Conservation (phyloP, 352 stramenopile species). For the Phytopythium mirpurense region DNA sequence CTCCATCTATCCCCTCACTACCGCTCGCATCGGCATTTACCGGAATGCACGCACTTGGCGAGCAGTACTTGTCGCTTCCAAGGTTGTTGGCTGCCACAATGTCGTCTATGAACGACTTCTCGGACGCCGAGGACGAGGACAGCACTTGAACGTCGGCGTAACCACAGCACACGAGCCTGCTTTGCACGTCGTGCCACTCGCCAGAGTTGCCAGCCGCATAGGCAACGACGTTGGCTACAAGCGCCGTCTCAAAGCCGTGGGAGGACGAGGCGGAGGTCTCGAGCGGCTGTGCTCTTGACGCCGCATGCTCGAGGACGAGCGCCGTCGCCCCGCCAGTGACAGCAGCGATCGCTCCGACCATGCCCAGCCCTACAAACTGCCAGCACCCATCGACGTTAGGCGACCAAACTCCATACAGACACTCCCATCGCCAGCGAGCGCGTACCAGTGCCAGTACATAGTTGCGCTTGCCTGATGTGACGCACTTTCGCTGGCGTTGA, state of each 20-base stretch:
- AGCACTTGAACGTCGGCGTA: conserved; percentile 26
- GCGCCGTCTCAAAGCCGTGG: conserved; percentile 33
- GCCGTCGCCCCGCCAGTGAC: conserved; percentile 42
- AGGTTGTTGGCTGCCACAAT: conserved; percentile 34
- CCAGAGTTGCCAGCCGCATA: conserved; percentile 13
- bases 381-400: background rate
- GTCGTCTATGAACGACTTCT: conserved; percentile 28
- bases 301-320: conserved; percentile 22
- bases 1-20: conserved; percentile 4
- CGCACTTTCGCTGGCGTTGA: conserved; percentile 41
- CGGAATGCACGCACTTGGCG: background rate
- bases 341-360: conserved; percentile 32
- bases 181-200: conserved; percentile 39
- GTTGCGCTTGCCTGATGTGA: conserved; percentile 49
- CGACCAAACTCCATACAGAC: too few species aligned
- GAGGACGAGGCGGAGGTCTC: background rate
- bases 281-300: background rate
- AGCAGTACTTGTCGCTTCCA: conserved; percentile 31
- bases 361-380: conserved; percentile 47
- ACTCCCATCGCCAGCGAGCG: too few species aligned
- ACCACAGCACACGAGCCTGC: conserved; percentile 49
- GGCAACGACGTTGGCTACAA: conserved; percentile 28
- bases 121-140: conserved; percentile 4
- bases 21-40: conserved; percentile 13
- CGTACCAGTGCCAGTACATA: conserved; percentile 51